Evolutionary conservation across 2,329 filamentous ascomycete species (phyloP), one percentile per base, ranked within the genome.

Genomic region (Fusarium poae): DNA sequence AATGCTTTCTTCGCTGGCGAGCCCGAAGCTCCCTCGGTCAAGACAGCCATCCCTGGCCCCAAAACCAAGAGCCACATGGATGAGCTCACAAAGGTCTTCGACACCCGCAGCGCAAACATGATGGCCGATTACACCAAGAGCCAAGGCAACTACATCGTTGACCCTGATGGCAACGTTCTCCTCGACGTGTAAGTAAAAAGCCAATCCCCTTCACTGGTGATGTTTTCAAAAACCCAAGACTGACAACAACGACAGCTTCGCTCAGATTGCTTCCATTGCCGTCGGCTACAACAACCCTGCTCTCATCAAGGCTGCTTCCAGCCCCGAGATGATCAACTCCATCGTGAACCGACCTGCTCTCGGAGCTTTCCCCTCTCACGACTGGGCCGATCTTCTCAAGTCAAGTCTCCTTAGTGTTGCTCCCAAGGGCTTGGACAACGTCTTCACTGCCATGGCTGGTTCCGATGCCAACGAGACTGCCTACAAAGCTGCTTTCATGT

Each of bases 401-500:
- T 88, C 89, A 3, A 93, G 94, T 73, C 88, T 97, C 66, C 88
- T 97, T 72, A 89, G 88, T 75, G 93, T 92, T 49, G 93, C 94
- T 0, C 94, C 94, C 62, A 91, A 91, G 78, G 94, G 94, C 34
- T 83, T 95, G 67, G 83, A 94, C 84, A 92, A 97, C 80, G 93
- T 97, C 73, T 97, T 97, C 83, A 97, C 94, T 20, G 93, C 91
- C 70, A 91, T 93, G 84, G 89, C 93, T 55, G 94, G 94, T 65
- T 97, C 93, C 21, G 94, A 97, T 76, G 94, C 94, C 80, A 97
- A 97, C 82, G 94, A 97, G 83, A 92, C 92, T 34, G 94, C 94
- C 43, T 97, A 93, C 88, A 97, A 97, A 83, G 94, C 94, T 11
- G 94, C 94, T 50, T 97, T 97, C 83, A 97, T 97, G 90, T 97